Percentiles rank a stretch among this genome's conserved stretches.
Evolutionary conservation across 169 alveolate species (phyloP).

Genomic region (Amoebophrya sp.): DNA sequence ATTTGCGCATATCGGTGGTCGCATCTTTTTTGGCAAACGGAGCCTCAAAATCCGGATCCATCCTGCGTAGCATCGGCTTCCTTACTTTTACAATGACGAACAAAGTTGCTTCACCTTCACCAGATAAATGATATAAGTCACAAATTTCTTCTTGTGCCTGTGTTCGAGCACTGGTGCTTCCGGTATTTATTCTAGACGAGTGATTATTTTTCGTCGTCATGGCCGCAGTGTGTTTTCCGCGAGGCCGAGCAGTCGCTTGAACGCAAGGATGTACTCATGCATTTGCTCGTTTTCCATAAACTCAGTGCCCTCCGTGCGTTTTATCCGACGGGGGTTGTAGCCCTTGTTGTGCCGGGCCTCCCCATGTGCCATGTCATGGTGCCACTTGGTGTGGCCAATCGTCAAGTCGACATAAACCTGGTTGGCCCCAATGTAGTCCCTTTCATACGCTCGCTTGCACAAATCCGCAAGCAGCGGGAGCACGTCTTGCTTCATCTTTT

Average conservation of each 20-base stretch:
- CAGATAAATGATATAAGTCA: too few relatives aligned
- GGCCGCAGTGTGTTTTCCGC: background rate
- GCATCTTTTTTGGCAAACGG: too few relatives aligned
- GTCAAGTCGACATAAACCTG: background rate
- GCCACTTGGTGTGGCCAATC: background rate
- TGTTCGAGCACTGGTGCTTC: too few relatives aligned
- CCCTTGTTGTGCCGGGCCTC: conserved; percentile 16
- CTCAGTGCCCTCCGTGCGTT: background rate
- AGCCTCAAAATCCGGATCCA: too few relatives aligned
- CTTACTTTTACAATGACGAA: too few relatives aligned
- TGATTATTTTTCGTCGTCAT: background rate
- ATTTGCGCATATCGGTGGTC: too few relatives aligned
- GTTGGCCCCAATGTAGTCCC: background rate
- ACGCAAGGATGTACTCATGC: background rate
- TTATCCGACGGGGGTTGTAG: background rate
- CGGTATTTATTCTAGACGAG: too few relatives aligned
- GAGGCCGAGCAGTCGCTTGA: background rate
- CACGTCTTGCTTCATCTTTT: too few relatives aligned
- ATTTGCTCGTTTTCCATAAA: background rate
- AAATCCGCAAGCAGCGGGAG: background rate
- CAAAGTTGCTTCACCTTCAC: too few relatives aligned
- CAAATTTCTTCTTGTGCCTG: too few relatives aligned
- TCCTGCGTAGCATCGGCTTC: too few relatives aligned
- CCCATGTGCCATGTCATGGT: background rate
- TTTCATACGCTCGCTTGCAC: background rate